These are phyloP conservation scores for Candida methanosorbosa DNA, from an alignment of 805 yeast genomes.

Conservation along the genomic window DNA sequence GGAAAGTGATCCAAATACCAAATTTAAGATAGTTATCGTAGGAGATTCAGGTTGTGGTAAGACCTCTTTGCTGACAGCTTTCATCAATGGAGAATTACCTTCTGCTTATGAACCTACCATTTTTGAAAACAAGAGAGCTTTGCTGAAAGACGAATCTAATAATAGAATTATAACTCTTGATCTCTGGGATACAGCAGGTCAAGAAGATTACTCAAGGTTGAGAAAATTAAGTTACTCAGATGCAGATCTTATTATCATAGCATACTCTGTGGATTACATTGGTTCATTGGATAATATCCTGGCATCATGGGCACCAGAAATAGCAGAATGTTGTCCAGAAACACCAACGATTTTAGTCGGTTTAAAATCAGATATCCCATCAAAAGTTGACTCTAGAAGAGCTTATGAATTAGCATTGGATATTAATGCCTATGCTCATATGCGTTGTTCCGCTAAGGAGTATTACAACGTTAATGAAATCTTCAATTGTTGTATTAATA, in stretches of 20 bases:
- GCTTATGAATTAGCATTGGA: constrained; percentile 21
- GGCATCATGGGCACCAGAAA: constrained; percentile 87
- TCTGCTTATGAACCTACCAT: constrained; percentile 72
- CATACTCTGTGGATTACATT: constrained; percentile 60
- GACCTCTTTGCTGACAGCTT: constrained; percentile 54
- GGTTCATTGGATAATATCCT: constrained; percentile 62
- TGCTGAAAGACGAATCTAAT: constrained; percentile 50
- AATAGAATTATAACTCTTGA: constrained; percentile 61
- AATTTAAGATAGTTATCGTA: constrained; percentile 50
- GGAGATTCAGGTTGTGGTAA: constrained; percentile 94
- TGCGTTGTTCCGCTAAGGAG: constrained; percentile 73
- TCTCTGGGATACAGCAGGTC: constrained; percentile 88
- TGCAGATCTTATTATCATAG: constrained; percentile 63
- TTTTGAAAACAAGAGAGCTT: constrained; percentile 54
- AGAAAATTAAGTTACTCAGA: constrained; percentile 77
- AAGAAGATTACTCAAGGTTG: constrained; percentile 75
- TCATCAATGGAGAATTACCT: constrained; percentile 64
- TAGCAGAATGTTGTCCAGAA: constrained; percentile 72
- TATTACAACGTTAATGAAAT: constrained; percentile 60
- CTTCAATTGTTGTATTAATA: constrained; percentile 44
- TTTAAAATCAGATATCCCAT: constrained; percentile 57
- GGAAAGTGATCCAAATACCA: constrained; percentile 20
- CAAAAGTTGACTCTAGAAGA: constrained; percentile 14
- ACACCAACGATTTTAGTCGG: constrained; percentile 78
- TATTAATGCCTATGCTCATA: constrained; percentile 61